Evolutionary conservation across 148 eudicot genomes (phyloP), one percentile per base, ranked within the genome.

Genomic region (Vaccinium vitisidaea): DNA sequence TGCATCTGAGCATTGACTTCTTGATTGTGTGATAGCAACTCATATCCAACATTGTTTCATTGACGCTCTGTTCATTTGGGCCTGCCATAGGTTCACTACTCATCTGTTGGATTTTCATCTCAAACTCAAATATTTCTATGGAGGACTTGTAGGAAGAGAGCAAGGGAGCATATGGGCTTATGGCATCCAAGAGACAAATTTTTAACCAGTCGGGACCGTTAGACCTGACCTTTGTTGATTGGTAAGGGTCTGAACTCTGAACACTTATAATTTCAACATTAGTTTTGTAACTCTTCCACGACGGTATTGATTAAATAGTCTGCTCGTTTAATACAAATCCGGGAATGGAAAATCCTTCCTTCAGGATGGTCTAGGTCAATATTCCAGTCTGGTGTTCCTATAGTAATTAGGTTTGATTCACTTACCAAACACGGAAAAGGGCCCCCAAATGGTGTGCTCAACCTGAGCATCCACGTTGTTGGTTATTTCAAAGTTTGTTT

Each of bases 201-300:
- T 92, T 92, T 75, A 67, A 48, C 49, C 73, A 79, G 5, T 91
- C 90, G 53, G 92, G 93, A 54, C 93, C 95, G 3, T 2, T 80
- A n/a, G 88, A 89, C 25, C 87, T 91, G 56, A 86, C 82, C 49
- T n/a, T 75, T 59, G 86, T 88, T 84, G 92, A 92, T 75, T 92
- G 95, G 93, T 92, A 87, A 73, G 63, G 32, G 74, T 15, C 39
- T 25, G 13, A 27, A 30, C 36, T 15, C 39, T 25, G 27, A 27
- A 30, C 36, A 12, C 43, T 12, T 13, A 12, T 25, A 67, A 6
- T 69, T 27, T 69, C 13, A 23, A 50, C 36, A 39, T 54, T 18
- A 4, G 16, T 36, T 73, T 6, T 23, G 36, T 14, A 65, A 69
- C 14, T 50, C 67, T 18, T 21, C 61, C 23, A 84, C 9, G 27